Evolutionary conservation across 768 basidiomycete species (phyloP), one percentile per base, ranked within the genome.

Genomic region (Psilocybe cubensis): DNA sequence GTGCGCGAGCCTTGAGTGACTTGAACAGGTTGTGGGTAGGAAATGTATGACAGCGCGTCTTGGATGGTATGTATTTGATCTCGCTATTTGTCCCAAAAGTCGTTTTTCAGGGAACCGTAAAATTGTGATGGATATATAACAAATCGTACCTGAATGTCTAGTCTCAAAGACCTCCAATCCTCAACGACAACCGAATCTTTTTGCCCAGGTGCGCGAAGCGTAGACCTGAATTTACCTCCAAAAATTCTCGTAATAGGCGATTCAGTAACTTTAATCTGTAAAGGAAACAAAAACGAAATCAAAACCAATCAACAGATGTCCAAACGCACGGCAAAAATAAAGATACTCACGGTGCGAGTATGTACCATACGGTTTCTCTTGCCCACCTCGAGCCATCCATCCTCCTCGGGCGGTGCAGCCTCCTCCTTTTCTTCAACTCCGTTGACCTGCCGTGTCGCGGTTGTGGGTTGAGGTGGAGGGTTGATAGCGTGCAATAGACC

Each of bases 311-410:
- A 41, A 4, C 4, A 35, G 3, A n/a, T 12, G n/a, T 3, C n/a
- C n/a, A 29, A 43, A 24, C 38, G 14, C 24, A n/a, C 21, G 9
- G 14, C 31, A 28, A 54, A 46, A 41, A 20, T 11, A 45, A 44
- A 25, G 25, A 8, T 5, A 81, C 88, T 54, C 62, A 94, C 92
- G 41, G 87, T 89, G 54, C 96, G 78, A 2, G 94, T 95, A 48
- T 91, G 76, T 17, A 91, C 85, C 29, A 80, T 83, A 64, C 88
- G 83, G 66, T 97, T 96, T 68, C 86, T 87, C 73, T 87, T 92
- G 24, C 95, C 96, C 1, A 99, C 95, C 74, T 99, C 96, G 23
- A 91, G 71, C 96, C 96, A 98, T 0, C 88, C 92, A 29, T 89
- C 88, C 17, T 84, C 87, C 27, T 77, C 77, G 11, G 70, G 67